Base-by-base conservation (phyloP, 257 asterid species). In the Fraxinus anomala region DNA sequence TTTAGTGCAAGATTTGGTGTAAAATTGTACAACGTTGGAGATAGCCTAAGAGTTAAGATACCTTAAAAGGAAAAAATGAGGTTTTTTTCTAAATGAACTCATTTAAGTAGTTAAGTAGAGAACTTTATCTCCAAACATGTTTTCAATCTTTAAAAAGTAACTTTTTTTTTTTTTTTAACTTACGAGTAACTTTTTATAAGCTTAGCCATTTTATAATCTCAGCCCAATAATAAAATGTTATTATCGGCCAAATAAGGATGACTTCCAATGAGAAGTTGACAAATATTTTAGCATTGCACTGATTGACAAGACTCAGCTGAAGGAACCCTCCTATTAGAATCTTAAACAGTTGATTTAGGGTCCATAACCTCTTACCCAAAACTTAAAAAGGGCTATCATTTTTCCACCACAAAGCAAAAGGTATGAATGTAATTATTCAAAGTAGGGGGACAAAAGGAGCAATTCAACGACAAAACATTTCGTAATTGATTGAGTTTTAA, bases 221-320 rank as follows among this genome's bases (percentile, higher is more conserved):
- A 30, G 33, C 10, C 40, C 5, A 36, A 36, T 36, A 36, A 36
- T 36, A 36, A 36, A 36, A 5, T 6, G 40, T 40, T 42, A 40
- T 40, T 10, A 85, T 34, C 75, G 31, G 68, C 77, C 70, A 73
- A 79, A 47, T 74, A 74, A 71, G 30, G 5, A 51, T 68, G 63
- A 72, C 39, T 36, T 49, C 90, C 83, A 89, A 88, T 86, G 75
- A 74, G 19, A 70, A 28, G 4, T 79, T 11, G 88, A 85, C 92
- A 88, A 39, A 14, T 14, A 4, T 73, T 66, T 78, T 10, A 37
- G 56, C 83, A 79, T 73, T 76, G 17, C 84, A 66, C 19, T 70
- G 76, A 85, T 87, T 90, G 96, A 92, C 86, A 90, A 80, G 96
- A 90, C 96, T 83, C 92, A 82, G 89, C 92, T 82, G 79, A 87